These are phyloP conservation scores for Chenopodium quinoa DNA, from an alignment of 148 eudicot species.

Conservation along the genomic window DNA sequence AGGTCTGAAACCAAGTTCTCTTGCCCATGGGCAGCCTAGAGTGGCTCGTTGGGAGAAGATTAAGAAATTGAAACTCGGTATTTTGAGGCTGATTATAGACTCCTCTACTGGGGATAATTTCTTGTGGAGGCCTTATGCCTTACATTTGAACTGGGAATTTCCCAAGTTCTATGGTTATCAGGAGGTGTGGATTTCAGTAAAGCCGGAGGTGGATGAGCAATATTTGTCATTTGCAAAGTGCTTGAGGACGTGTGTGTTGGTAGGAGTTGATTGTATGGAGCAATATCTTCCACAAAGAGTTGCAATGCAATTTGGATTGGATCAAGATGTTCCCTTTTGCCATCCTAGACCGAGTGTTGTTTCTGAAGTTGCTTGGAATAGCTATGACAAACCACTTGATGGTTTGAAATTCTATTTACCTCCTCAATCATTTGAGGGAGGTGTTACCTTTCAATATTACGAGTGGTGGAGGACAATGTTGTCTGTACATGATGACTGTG, in stretches of 20 bases:
- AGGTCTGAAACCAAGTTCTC: constrained; percentile 13
- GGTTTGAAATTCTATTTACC: background rate
- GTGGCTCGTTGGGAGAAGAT: constrained; percentile 24
- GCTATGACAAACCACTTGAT: constrained; percentile 1
- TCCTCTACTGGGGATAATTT: constrained; percentile 14
- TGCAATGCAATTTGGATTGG: constrained; percentile 55
- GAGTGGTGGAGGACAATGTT: constrained; percentile 5
- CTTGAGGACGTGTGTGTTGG: constrained; percentile 40
- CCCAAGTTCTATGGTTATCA: constrained; percentile 27
- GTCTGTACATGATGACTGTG: too few relatives aligned
- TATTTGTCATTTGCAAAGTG: constrained; percentile 27
- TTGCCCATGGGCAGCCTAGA: constrained; percentile 13
- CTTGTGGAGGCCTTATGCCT: constrained; percentile 40
- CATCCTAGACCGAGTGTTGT: background rate
- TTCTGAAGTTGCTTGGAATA: background rate
- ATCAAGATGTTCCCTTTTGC: constrained; percentile 45
- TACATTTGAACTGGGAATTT: constrained; percentile 12
- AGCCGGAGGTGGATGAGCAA: constrained; percentile 11
- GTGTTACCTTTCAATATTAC: background rate
- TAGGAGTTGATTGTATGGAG: constrained; percentile 38
- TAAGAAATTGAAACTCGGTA: background rate
- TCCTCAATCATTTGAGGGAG: background rate
- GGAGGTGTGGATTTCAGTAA: constrained; percentile 15
- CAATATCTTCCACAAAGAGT: constrained; percentile 56
- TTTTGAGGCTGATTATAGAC: background rate